Evolutionary conservation across 805 yeast species (phyloP).

Genomic region (Wickerhamiella parazyma): DNA sequence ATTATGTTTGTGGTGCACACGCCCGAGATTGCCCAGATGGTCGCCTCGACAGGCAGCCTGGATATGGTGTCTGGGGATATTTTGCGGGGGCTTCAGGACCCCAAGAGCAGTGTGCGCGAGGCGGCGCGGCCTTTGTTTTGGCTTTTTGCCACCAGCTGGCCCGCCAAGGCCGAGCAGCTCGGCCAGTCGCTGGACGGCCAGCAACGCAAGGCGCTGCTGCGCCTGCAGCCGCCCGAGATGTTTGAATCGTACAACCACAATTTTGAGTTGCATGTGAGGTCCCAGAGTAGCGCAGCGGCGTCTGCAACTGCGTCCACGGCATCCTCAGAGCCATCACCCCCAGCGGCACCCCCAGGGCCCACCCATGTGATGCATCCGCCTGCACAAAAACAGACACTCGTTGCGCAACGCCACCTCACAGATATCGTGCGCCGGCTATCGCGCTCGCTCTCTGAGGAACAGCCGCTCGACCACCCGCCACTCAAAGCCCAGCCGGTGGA

Average conservation of each 20-base stretch:
- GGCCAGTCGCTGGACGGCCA: slow-evolving; percentile 18
- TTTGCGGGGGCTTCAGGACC: slow-evolving; percentile 54
- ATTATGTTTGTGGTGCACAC: slow-evolving; percentile 36
- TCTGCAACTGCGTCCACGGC: not conserved
- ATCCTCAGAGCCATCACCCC: not conserved
- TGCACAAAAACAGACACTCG: not conserved
- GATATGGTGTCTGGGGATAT: slow-evolving; percentile 41
- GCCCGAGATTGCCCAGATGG: not conserved
- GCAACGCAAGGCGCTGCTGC: slow-evolving; percentile 9
- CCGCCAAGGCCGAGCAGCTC: slow-evolving; percentile 35
- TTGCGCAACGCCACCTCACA: slow-evolving; percentile 5
- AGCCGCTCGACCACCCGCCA: not conserved
- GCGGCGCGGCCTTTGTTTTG: slow-evolving; percentile 62
- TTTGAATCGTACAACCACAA: slow-evolving; percentile 5
- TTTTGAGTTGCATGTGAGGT: slow-evolving; percentile 5
- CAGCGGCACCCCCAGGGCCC: not conserved
- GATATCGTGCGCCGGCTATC: slow-evolving; percentile 6
- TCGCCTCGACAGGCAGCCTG: not conserved
- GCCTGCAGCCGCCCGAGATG: slow-evolving; percentile 7
- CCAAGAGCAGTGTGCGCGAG: slow-evolving; percentile 69
- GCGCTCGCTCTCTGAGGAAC: not conserved
- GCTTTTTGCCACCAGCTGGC: slow-evolving; percentile 46
- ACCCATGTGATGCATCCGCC: not conserved
- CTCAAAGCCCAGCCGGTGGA: not conserved
- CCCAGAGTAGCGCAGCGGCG: not conserved